A percentile compares a stretch with the other conserved stretches of the same genome.
Conservation (phyloP, 495 filamentous ascomycete species). For the Platismatia glauca region DNA sequence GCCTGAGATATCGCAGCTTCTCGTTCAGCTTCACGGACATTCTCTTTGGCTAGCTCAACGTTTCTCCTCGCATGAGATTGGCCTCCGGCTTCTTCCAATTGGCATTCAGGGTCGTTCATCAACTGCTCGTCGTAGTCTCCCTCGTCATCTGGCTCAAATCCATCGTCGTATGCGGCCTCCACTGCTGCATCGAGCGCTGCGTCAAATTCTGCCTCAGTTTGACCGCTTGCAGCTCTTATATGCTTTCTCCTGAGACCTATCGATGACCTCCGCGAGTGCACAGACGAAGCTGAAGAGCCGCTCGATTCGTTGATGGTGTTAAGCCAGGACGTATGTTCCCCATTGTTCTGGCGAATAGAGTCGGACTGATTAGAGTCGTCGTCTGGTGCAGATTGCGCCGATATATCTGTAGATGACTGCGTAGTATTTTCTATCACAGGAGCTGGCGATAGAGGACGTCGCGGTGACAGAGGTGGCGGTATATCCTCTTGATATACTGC, state of each 20-base stretch:
- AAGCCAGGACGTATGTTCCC: conserved; percentile 83
- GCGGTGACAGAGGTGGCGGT: conserved; percentile 59
- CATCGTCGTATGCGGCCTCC: conserved; percentile 92
- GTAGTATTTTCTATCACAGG: conserved; percentile 18
- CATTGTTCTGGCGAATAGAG: conserved; percentile 51
- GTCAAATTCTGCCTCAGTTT: conserved; percentile 88
- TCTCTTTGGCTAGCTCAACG: conserved; percentile 70
- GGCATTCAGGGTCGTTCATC: conserved; percentile 26
- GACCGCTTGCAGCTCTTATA: conserved; percentile 57
- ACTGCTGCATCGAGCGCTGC: conserved; percentile 92
- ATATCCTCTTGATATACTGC: conserved; percentile 44
- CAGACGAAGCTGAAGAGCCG: conserved; percentile 68
- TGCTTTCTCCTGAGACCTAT: conserved; percentile 56
- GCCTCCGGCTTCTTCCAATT: conserved; percentile 30
- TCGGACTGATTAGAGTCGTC: conserved; percentile 21
- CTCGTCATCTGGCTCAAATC: conserved; percentile 64
- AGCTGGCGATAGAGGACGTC: conserved; percentile 28
- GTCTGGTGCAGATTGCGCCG: conserved; percentile 2
- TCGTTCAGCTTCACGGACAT: conserved; percentile 66
- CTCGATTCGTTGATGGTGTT: conserved; percentile 96
- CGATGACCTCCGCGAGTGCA: conserved; percentile 69
- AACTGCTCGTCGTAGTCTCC: conserved; percentile 31
- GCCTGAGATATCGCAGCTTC: conserved; percentile 53
- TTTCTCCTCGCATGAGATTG: conserved; percentile 55
- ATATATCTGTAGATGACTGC: conserved; percentile 26